Conservation (phyloP, 2,329 filamentous ascomycete species). For the Apiospora phragmitis region DNA sequence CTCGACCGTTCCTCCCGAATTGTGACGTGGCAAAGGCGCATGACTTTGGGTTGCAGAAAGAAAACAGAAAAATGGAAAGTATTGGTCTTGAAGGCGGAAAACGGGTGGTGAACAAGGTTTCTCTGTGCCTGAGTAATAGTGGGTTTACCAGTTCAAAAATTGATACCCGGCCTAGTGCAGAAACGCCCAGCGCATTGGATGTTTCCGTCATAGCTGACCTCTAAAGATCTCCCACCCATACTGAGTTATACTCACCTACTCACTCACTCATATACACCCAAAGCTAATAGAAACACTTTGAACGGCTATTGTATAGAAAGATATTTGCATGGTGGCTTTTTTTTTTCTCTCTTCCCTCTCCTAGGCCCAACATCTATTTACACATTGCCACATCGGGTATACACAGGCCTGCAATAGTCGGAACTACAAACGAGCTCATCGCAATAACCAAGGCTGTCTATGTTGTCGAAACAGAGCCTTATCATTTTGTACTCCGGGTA, state of each 20-base stretch:
- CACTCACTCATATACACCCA: background rate
- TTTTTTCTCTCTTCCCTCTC: background rate
- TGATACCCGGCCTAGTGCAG: background rate
- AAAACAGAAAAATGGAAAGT: background rate
- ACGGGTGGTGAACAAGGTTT: background rate
- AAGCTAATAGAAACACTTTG: background rate
- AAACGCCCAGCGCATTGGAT: background rate
- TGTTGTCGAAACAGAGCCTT: background rate
- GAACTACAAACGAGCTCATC: background rate
- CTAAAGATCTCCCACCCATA: background rate
- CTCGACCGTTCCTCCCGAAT: background rate
- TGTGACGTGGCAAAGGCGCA: constrained; percentile 9
- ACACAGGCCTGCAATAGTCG: background rate
- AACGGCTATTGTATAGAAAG: background rate
- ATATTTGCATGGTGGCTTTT: background rate
- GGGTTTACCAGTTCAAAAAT: background rate
- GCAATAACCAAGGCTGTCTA: background rate
- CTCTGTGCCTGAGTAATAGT: background rate
- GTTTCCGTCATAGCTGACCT: background rate
- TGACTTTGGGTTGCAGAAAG: background rate
- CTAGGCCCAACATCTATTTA: background rate
- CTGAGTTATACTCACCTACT: background rate
- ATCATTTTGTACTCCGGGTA: background rate
- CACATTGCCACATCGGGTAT: background rate
- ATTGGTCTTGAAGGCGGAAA: background rate